Percentiles rank a stretch among this genome's conserved stretches.
phyloP scores from a whole-genome alignment of 352 stramenopile genomes.

The Phytophthora colocasiae region DNA sequence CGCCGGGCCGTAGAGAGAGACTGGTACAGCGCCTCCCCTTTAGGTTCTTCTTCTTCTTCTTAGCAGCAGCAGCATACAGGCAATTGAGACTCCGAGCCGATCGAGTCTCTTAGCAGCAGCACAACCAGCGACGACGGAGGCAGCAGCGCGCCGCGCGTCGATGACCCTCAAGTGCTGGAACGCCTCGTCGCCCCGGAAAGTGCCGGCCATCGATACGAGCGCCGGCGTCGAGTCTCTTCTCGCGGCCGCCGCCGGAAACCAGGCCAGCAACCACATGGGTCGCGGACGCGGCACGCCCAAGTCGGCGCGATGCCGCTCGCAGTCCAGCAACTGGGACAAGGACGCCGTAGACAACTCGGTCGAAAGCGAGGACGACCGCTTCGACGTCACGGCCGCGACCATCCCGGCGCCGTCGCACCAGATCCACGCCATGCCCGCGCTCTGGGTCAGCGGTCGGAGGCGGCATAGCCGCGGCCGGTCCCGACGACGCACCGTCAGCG shows the following conservation, averaged over 20 bases:
- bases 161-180: constrained; percentile 78
- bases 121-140: constrained; percentile 16
- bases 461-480: constrained; percentile 46
- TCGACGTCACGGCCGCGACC: constrained; percentile 49
- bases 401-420: constrained; percentile 49
- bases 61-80: constrained; percentile 6
- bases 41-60: constrained; percentile 1
- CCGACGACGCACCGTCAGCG: constrained; percentile 44
- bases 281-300: constrained; percentile 25
- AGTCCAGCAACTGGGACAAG: constrained; percentile 75
- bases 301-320: constrained; percentile 52
- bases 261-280: constrained; percentile 21
- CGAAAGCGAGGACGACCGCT: constrained; percentile 45
- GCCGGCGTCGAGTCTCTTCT: constrained; percentile 40
- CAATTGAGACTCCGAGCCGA: no score
- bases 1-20: constrained; percentile 9
- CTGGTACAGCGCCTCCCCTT: constrained; percentile 3
- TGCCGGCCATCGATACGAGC: constrained; percentile 31
- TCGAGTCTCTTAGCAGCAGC: no score
- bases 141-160: constrained; percentile 5
- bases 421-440: constrained; percentile 47
- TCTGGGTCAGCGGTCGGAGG: constrained; percentile 52
- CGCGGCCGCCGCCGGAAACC: constrained; percentile 16
- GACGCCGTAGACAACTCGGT: constrained; percentile 48
- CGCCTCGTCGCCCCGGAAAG: constrained; percentile 40